Conservation (phyloP, 345 rosid species). For the Diplotaxis tenuifolia region DNA sequence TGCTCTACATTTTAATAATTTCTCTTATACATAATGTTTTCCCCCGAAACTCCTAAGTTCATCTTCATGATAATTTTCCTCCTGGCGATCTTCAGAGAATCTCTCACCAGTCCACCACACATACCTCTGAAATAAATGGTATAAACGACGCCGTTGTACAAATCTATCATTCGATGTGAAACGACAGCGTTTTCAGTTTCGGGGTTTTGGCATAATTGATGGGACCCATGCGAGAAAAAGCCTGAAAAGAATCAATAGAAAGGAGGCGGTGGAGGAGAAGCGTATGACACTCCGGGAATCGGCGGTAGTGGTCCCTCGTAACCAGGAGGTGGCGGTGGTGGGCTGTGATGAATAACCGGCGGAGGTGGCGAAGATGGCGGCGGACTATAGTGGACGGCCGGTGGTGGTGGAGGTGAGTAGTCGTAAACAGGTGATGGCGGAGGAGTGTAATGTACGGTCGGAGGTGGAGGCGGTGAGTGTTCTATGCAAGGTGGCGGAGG, state of each 20-base stretch:
- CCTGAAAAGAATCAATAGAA: conserved; percentile 72
- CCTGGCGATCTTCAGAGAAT: not conserved
- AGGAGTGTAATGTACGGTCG: conserved; percentile 37
- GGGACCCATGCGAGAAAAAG: conserved; percentile 10
- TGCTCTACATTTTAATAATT: conserved; percentile 13
- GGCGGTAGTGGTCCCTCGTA: conserved; percentile 58
- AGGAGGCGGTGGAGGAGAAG: conserved; percentile 98
- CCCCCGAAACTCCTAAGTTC: conserved; percentile 4
- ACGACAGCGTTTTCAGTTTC: conserved; percentile 25
- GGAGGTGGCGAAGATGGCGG: conserved; percentile 43
- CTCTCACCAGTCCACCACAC: not conserved
- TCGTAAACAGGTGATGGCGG: conserved; percentile 42
- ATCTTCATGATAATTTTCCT: not conserved
- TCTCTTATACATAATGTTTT: conserved; percentile 19
- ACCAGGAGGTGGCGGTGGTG: conserved; percentile 53
- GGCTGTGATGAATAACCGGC: conserved; percentile 29
- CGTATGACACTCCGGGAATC: conserved; percentile 68
- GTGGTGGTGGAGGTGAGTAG: conserved; percentile 52
- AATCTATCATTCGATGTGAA: not conserved
- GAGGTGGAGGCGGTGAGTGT: conserved; percentile 25
- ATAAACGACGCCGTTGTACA: conserved; percentile 9
- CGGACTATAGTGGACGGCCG: conserved; percentile 26
- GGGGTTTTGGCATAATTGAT: conserved; percentile 9
- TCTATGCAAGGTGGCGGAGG: conserved; percentile 42
- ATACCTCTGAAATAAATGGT: conserved; percentile 3